phyloP scores from a whole-genome alignment of 1,284 basidiomycete genomes.

The Cutaneotrichosporon dermatis region DNA sequence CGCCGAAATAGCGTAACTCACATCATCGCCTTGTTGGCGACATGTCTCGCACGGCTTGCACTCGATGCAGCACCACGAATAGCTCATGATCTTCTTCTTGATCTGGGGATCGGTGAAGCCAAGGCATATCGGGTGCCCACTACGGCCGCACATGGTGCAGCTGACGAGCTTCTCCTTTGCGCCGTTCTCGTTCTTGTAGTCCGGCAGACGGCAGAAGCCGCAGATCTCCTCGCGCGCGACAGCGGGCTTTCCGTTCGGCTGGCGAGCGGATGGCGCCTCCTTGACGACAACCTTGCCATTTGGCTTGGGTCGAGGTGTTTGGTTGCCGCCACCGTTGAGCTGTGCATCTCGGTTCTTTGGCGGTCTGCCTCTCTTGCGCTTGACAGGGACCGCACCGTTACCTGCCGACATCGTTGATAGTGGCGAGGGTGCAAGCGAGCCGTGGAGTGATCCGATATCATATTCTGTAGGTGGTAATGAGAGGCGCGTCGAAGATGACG shows the following conservation, averaged over 20 bases:
- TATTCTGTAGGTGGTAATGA: constrained; percentile 12
- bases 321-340: constrained; percentile 11
- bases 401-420: constrained; percentile 7
- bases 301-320: background rate
- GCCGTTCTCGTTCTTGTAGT: constrained; percentile 23
- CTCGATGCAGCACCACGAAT: constrained; percentile 84
- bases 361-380: constrained; percentile 23
- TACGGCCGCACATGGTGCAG: constrained; percentile 38
- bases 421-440: constrained; percentile 8
- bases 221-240: constrained; percentile 18
- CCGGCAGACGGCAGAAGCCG: constrained; percentile 34
- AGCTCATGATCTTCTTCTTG: constrained; percentile 52
- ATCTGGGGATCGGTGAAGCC: constrained; percentile 14
- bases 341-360: constrained; percentile 7
- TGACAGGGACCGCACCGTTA: constrained; percentile 4
- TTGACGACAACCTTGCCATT: constrained; percentile 5
- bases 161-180: constrained; percentile 36
- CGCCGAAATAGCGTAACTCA: too few species aligned
- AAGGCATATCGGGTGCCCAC: constrained; percentile 69
- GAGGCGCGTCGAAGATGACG: constrained; percentile 13
- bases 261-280: background rate
- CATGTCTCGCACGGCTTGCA: constrained; percentile 94
- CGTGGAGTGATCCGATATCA: constrained; percentile 3
- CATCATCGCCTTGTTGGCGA: constrained; percentile 78
- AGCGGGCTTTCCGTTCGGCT: background rate